A percentile compares a stretch with the other conserved stretches of the same genome.
Conservation (phyloP, 2,329 filamentous ascomycete genomes). For the Pseudocercospora vitis region DNA sequence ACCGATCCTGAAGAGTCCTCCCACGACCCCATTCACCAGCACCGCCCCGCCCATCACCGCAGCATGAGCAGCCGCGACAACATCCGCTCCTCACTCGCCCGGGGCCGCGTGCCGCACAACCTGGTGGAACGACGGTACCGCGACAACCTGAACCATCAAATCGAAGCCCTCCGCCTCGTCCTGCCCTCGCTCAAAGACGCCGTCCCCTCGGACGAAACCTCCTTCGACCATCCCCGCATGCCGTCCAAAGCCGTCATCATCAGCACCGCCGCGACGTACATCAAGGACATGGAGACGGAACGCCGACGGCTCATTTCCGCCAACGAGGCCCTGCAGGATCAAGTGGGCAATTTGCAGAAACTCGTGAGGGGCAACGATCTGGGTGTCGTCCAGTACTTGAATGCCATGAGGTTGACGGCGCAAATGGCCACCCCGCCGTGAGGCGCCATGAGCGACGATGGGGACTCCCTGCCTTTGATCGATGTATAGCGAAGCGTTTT, state of each 20-base stretch:
- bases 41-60: conserved; percentile 4
- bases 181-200: conserved; percentile 24
- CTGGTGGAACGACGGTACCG: conserved; percentile 50
- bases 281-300: conserved; percentile 49
- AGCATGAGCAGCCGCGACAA: conserved; percentile 8
- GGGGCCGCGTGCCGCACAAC: conserved; percentile 40
- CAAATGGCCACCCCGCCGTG: neutral
- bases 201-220: conserved; percentile 16
- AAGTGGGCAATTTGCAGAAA: conserved; percentile 45
- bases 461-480: neutral
- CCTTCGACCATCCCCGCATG: conserved; percentile 20
- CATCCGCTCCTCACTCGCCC: conserved; percentile 9
- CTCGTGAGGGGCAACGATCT: conserved; percentile 48
- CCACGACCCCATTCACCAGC: too few relatives aligned
- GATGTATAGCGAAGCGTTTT: neutral
- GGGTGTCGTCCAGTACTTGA: conserved; percentile 13
- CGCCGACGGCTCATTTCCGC: conserved; percentile 41
- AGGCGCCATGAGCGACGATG: too few relatives aligned
- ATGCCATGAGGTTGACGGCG: conserved; percentile 8
- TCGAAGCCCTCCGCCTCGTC: conserved; percentile 41
- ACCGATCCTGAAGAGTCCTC: conserved; percentile 14
- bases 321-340: conserved; percentile 41
- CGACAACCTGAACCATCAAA: conserved; percentile 48
- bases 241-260: conserved; percentile 49
- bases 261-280: conserved; percentile 48